phyloP scores from a whole-genome alignment of 2,329 filamentous ascomycete species.

The Epichloe festucae region DNA sequence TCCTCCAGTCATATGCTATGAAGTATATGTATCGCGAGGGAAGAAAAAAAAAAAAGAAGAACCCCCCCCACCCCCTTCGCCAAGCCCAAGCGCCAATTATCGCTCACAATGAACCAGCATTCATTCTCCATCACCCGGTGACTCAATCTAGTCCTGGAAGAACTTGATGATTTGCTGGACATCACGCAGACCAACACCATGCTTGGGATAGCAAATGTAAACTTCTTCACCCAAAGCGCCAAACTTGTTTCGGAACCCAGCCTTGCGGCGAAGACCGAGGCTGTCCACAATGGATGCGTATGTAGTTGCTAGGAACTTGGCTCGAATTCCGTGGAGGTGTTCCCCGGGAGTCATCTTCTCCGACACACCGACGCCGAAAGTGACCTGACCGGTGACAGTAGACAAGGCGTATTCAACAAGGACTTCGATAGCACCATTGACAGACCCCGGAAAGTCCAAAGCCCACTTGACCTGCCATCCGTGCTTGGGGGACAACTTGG shows the following conservation, averaged over 20 bases:
- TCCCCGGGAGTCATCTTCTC: conserved; percentile 68
- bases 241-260: conserved; percentile 82
- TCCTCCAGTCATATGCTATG: neutral
- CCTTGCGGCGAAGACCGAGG: conserved; percentile 71
- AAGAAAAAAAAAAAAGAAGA: neutral
- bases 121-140: too few relatives aligned
- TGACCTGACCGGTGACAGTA: conserved; percentile 45
- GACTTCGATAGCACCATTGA: conserved; percentile 78
- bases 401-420: conserved; percentile 60
- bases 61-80: too few relatives aligned
- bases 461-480: conserved; percentile 95
- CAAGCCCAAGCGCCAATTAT: too few relatives aligned
- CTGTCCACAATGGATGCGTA: conserved; percentile 76
- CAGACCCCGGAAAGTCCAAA: conserved; percentile 79
- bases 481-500: conserved; percentile 61
- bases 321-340: conserved; percentile 67
- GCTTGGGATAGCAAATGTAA: conserved; percentile 81
- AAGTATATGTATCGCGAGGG: neutral
- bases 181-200: conserved; percentile 70
- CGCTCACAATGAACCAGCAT: too few relatives aligned
- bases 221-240: conserved; percentile 72
- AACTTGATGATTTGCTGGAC: conserved; percentile 80
- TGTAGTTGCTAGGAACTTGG: conserved; percentile 68
- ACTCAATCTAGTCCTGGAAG: conserved; percentile 54
- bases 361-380: conserved; percentile 76